phyloP scores from a whole-genome alignment of 2,329 filamentous ascomycete genomes.

The Didymella sp. region DNA sequence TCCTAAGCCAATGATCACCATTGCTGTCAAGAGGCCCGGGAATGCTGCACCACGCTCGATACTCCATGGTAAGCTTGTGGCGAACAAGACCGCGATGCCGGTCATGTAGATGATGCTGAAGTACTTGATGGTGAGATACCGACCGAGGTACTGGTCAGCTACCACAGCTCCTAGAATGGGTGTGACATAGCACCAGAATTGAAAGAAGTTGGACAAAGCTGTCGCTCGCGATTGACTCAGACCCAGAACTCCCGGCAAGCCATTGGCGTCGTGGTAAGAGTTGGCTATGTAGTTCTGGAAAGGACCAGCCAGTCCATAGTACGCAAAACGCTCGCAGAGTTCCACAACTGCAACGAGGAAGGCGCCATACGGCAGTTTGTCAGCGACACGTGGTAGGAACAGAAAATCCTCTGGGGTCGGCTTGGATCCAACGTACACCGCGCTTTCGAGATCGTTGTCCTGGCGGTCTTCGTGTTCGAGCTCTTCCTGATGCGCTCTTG shows the following conservation, averaged over 20 bases:
- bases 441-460: conserved; percentile 7
- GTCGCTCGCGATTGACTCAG: conserved; percentile 54
- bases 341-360: conserved; percentile 59
- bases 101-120: conserved; percentile 69
- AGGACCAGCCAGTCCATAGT: conserved; percentile 54
- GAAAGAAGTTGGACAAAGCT: conserved; percentile 56
- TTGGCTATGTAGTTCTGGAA: conserved; percentile 61
- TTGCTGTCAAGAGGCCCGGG: conserved; percentile 67
- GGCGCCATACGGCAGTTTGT: conserved; percentile 54
- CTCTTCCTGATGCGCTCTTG: conserved; percentile 28
- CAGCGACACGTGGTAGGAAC: conserved; percentile 47
- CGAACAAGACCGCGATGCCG: conserved; percentile 71
- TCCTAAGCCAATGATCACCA: conserved; percentile 74
- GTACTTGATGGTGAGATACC: conserved; percentile 73
- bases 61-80: conserved; percentile 68
- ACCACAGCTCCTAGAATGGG: conserved; percentile 58
- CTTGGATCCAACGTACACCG: conserved; percentile 29
- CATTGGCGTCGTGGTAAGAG: conserved; percentile 48
- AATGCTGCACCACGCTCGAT: conserved; percentile 67
- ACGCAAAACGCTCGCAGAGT: conserved; percentile 58
- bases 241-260: conserved; percentile 52
- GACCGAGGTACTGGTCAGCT: conserved; percentile 73
- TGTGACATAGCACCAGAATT: conserved; percentile 59
- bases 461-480: conserved; percentile 7
- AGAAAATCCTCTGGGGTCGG: conserved; percentile 38